Evolutionary conservation across 2,329 filamentous ascomycete species (phyloP).

Genomic region (Leptosphaerulina australis): DNA sequence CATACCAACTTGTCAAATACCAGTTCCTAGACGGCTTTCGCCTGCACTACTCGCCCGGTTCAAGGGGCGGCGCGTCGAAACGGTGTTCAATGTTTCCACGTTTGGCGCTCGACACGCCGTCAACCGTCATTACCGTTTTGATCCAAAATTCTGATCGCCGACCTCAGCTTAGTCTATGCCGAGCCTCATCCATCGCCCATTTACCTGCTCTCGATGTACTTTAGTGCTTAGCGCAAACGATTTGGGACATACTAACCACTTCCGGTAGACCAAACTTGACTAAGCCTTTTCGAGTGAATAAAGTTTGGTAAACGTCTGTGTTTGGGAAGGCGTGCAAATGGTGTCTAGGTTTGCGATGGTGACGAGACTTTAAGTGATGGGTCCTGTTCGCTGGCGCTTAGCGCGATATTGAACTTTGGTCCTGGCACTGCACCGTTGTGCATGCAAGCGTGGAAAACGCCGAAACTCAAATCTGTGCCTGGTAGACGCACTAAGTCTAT

Average conservation of each 20-base stretch:
- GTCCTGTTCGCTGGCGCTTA: constrained; percentile 3
- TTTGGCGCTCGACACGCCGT: constrained; percentile 11
- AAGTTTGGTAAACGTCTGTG: constrained; percentile 2
- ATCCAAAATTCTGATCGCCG: constrained; percentile 16
- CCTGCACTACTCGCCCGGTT: constrained; percentile 15
- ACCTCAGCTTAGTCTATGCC: constrained; percentile 5
- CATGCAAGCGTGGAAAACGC: background rate
- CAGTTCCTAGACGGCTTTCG: constrained; percentile 7
- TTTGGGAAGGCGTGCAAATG: constrained; percentile 3
- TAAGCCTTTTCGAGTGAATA: background rate
- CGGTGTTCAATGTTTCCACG: constrained; percentile 15
- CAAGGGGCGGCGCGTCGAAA: constrained; percentile 17
- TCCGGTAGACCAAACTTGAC: background rate
- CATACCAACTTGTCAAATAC: background rate
- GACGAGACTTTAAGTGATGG: background rate
- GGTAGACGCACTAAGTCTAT: constrained; percentile 2
- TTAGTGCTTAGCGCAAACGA: constrained; percentile 9
- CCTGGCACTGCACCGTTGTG: constrained; percentile 13
- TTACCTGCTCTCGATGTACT: background rate
- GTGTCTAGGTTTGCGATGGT: background rate
- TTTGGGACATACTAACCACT: constrained; percentile 1
- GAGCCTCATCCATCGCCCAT: background rate
- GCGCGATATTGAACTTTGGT: background rate
- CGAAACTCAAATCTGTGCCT: background rate
- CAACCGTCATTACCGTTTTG: constrained; percentile 18